phyloP scores from a whole-genome alignment of 2,329 filamentous ascomycete genomes.

The Xylaria polymorpha region DNA sequence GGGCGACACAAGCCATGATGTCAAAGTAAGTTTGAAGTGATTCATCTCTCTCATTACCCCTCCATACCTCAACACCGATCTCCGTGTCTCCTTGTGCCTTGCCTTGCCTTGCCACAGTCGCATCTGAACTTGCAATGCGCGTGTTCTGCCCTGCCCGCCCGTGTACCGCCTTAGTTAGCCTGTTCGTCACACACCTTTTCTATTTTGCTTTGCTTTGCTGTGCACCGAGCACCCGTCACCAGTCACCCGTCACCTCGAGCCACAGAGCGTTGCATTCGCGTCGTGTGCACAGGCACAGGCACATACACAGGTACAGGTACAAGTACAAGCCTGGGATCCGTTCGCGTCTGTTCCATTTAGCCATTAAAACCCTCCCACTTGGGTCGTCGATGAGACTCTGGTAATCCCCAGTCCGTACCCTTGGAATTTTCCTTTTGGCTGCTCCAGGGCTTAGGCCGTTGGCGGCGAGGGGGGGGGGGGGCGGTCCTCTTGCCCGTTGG shows the following conservation, averaged over 20 bases:
- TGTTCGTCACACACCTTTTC: conserved; percentile 29
- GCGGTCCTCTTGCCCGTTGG: conserved; percentile 37
- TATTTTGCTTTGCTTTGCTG: conserved; percentile 28
- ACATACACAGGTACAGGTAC: conserved; percentile 1
- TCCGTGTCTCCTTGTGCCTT: conserved; percentile 30
- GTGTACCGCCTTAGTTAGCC: conserved; percentile 25
- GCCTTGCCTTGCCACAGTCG: conserved; percentile 33
- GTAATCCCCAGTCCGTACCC: conserved; percentile 27
- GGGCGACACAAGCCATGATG: conserved; percentile 72
- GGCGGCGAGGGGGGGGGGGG: conserved; percentile 37
- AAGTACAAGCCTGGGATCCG: conserved; percentile 19
- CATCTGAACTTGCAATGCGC: conserved; percentile 26
- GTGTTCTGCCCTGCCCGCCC: conserved; percentile 23
- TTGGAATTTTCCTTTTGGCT: conserved; percentile 30
- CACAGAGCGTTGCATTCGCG: conserved; percentile 32
- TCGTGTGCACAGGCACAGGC: conserved; percentile 19
- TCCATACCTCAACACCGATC: conserved; percentile 27
- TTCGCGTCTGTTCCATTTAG: conserved; percentile 35
- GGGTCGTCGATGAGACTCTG: conserved; percentile 28
- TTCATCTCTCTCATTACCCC: conserved; percentile 42
- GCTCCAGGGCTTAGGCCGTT: conserved; percentile 37
- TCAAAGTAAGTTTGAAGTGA: conserved; percentile 64
- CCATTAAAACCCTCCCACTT: conserved; percentile 30
- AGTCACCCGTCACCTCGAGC: conserved; percentile 19
- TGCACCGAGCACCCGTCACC: conserved; percentile 13